These are phyloP conservation scores for Populus hybrid DNA, from an alignment of 441 rosid genomes.

Conservation along the genomic window DNA sequence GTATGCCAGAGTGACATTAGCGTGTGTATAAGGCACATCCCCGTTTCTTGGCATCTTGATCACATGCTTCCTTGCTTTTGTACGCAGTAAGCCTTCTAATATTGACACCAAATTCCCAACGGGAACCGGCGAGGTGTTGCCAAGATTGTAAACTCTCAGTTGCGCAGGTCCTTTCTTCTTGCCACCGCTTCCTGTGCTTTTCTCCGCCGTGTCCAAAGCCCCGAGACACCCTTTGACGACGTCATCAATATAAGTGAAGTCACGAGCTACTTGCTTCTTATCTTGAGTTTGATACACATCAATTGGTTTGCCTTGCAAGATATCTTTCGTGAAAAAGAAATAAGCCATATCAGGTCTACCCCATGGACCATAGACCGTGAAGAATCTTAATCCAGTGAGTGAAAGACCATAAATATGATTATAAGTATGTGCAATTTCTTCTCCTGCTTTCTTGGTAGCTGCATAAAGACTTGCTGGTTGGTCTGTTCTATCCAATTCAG, in stretches of 20 bases:
- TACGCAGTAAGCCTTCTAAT: slow-evolving; percentile 46
- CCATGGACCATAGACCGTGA: slow-evolving; percentile 86
- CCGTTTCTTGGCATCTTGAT: slow-evolving; percentile 82
- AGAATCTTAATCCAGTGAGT: slow-evolving; percentile 70
- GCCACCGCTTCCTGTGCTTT: slow-evolving; percentile 79
- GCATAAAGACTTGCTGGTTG: slow-evolving; percentile 84
- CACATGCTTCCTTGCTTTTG: slow-evolving; percentile 65
- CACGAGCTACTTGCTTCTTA: slow-evolving; percentile 76
- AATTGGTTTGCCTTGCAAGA: slow-evolving; percentile 60
- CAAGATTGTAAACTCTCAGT: slow-evolving; percentile 62
- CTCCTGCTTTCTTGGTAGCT: slow-evolving; percentile 84
- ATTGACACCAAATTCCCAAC: slow-evolving; percentile 67
- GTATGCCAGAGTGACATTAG: slow-evolving; percentile 64
- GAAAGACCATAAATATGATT: slow-evolving; percentile 82
- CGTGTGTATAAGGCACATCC: slow-evolving; percentile 81
- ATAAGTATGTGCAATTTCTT: slow-evolving; percentile 82
- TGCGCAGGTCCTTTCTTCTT: slow-evolving; percentile 67
- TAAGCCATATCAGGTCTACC: slow-evolving; percentile 94
- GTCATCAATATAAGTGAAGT: slow-evolving; percentile 85
- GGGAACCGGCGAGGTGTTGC: slow-evolving; percentile 80
- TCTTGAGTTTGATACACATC: slow-evolving; percentile 63
- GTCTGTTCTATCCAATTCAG: slow-evolving; percentile 62
- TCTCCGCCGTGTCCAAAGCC: slow-evolving; percentile 76
- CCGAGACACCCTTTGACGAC: slow-evolving; percentile 80
- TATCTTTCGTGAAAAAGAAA: slow-evolving; percentile 75